Conservation (phyloP, 257 asterid species). For the Gardenia jasminoides region DNA sequence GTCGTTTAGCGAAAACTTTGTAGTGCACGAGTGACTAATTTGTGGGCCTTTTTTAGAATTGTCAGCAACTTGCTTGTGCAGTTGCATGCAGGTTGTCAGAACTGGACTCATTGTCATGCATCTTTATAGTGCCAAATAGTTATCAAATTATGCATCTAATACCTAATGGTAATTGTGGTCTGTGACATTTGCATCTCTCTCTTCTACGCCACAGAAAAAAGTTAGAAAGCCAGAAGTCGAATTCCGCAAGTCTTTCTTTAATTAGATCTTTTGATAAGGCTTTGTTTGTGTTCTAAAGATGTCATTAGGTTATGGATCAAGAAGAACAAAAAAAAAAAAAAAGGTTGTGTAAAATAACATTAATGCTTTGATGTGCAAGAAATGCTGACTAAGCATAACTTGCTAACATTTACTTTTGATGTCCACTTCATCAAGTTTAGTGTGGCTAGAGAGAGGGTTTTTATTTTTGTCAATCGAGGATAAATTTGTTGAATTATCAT, state of each 20-base stretch:
- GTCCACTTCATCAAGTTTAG: no score
- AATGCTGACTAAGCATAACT: no score
- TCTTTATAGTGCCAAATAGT: not conserved
- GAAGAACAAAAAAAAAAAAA: not conserved
- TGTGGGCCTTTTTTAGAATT: not conserved
- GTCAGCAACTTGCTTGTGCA: slow-evolving; percentile 4
- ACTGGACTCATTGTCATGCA: not conserved
- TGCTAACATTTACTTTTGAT: no score
- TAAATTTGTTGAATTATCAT: no score
- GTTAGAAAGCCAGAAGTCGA: not conserved
- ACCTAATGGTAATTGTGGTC: not conserved
- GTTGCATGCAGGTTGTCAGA: slow-evolving; percentile 15
- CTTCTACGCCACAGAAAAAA: not conserved
- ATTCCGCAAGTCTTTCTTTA: not conserved
- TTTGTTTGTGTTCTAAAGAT: not conserved
- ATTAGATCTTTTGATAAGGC: not conserved
- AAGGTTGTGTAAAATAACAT: no score
- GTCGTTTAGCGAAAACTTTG: not conserved
- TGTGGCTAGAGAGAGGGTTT: no score
- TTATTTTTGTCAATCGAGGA: no score
- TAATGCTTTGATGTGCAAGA: no score
- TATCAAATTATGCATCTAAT: not conserved
- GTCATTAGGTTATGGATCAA: not conserved
- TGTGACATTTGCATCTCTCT: not conserved
- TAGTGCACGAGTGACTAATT: slow-evolving; percentile 8